Evolutionary conservation across 495 filamentous ascomycete genomes (phyloP).

Genomic region (Penicillium cataractarum): DNA sequence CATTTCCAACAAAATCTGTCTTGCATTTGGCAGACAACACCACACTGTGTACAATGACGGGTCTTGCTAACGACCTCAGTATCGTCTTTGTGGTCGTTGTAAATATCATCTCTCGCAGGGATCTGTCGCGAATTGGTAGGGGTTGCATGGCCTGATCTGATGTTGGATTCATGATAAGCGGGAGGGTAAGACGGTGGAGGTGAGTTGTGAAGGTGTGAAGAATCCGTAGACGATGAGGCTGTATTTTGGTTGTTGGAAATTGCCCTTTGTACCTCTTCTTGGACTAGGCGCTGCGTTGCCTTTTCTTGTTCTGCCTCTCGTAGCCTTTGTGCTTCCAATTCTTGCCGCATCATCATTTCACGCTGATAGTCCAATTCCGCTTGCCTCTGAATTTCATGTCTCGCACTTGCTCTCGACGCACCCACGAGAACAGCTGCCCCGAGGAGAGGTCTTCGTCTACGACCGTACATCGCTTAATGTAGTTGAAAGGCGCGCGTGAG

Average conservation of each 20-base stretch:
- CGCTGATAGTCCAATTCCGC: neutral
- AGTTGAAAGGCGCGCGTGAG: neutral
- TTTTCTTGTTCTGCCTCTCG: neutral
- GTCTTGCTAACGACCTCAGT: neutral
- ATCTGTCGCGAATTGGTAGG: neutral
- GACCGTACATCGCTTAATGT: neutral
- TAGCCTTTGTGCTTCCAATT: neutral
- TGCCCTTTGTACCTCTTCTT: neutral
- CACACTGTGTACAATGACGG: neutral
- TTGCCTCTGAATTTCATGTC: neutral
- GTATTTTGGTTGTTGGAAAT: neutral
- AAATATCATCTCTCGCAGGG: neutral
- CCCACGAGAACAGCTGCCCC: neutral
- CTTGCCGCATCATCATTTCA: neutral
- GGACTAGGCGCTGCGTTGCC: neutral
- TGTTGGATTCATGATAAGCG: neutral
- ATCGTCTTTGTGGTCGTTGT: neutral
- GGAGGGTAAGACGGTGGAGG: neutral
- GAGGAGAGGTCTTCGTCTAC: conserved; percentile 1
- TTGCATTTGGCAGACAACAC: neutral
- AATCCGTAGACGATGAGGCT: neutral
- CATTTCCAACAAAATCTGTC: conserved; percentile 1
- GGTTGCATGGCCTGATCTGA: neutral
- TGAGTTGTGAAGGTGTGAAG: neutral
- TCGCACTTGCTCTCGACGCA: neutral